Evolutionary conservation across 352 stramenopile genomes (phyloP).

Genomic region (Phytophthora chlamydospora): DNA sequence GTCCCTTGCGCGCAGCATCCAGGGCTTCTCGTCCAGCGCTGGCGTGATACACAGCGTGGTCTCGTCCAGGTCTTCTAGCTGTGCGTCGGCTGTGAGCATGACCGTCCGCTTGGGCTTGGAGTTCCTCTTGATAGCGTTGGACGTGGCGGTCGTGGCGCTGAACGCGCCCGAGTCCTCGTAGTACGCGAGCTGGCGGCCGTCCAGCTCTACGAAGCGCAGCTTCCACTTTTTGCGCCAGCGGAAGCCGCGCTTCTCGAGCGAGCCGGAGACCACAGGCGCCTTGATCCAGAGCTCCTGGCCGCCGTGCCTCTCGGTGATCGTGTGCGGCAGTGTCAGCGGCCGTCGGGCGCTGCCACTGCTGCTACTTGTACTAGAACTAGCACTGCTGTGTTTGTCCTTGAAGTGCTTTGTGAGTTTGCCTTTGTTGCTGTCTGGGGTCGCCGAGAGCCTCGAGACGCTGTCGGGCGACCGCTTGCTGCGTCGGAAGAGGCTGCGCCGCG

Average conservation of each 20-base stretch:
- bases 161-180: slow-evolving; percentile 43
- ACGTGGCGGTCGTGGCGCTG: slow-evolving; percentile 22
- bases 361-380: slow-evolving; percentile 6
- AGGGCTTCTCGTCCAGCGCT: slow-evolving; percentile 56
- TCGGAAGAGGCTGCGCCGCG: slow-evolving; percentile 29
- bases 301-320: slow-evolving; percentile 77
- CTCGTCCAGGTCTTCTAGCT: slow-evolving; percentile 59
- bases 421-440: slow-evolving; percentile 10
- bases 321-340: slow-evolving; percentile 61
- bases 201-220: slow-evolving; percentile 71
- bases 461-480: slow-evolving; percentile 22
- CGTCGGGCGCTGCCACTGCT: slow-evolving; percentile 1
- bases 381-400: slow-evolving; percentile 1
- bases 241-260: slow-evolving; percentile 79
- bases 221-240: slow-evolving; percentile 85
- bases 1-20: slow-evolving; percentile 63
- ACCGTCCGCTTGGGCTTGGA: slow-evolving; percentile 48
- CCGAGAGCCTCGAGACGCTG: slow-evolving; percentile 11
- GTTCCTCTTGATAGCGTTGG: slow-evolving; percentile 27
- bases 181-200: slow-evolving; percentile 74
- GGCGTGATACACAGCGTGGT: slow-evolving; percentile 62
- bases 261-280: slow-evolving; percentile 68
- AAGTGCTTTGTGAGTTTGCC: slow-evolving; percentile 11
- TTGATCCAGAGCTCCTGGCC: slow-evolving; percentile 78
- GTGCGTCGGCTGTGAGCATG: slow-evolving; percentile 63